Evolutionary conservation across 441 rosid species (phyloP), one percentile per base, ranked within the genome.

Genomic region (Geranium incanum): DNA sequence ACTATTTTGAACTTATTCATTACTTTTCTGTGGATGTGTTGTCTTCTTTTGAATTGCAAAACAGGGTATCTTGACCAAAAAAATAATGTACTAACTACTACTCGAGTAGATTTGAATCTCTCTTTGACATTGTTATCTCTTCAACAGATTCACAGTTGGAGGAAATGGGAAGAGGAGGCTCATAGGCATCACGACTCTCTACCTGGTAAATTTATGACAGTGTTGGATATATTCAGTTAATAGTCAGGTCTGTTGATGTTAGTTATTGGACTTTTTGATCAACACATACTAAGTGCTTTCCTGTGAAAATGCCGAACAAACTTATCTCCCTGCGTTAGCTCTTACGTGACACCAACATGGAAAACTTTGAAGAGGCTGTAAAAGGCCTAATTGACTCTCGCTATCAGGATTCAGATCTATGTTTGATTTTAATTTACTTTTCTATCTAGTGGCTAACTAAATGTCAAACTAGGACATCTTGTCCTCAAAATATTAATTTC

Each of bases 101-200:
- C 6, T 28, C 5, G 52, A 19, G 68, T 73, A 70, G n/a, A 38
- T 66, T 70, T 55, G 15, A 62, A 72, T 70, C 19, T 70, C 70
- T 50, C 48, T 72, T 75, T 60, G 12, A 33, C 59, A 64, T 70
- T 74, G 62, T 74, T 38, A 64, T 63, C 60, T 33, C 72, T 75
- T 81, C 48, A 72, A 41, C 84, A 93, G 98, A 85, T 90, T 77
- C 97, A 86, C 78, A 82, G 94, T 78, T 93, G 98, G 98, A 88
- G 90, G 75, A 78, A 62, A 16, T 93, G 98, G 97, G 98, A 93
- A 80, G 91, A 86, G 28, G 88, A 82, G 78, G 97, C 97, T 82
- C 94, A 70, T 73, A 76, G 65, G 86, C 96, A 89, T 28, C 86
- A 83, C 71, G 86, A 82, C 80, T 73, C 72, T 67, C 78, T 86